A percentile compares a stretch with the other conserved stretches of the same genome.
Conservation (phyloP, 2,329 filamentous ascomycete species). For the Byssoonygena ceratinophila region DNA sequence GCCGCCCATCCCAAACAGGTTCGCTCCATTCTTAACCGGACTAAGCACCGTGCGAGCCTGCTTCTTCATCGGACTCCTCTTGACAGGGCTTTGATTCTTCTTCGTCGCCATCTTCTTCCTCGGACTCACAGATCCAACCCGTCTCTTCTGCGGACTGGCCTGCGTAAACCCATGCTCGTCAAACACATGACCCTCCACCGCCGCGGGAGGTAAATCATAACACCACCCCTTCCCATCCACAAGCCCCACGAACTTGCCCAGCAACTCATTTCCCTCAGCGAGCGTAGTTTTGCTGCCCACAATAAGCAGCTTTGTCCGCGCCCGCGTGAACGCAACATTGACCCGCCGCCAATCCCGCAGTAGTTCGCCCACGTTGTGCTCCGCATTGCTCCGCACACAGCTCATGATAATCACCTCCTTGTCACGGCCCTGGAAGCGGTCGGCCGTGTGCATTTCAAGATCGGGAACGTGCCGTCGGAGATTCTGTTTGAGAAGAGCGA, state of each 20-base stretch:
- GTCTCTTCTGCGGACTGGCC: slow-evolving; percentile 15
- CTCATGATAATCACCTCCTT: slow-evolving; percentile 85
- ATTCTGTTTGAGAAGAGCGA: slow-evolving; percentile 66
- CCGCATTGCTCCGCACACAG: slow-evolving; percentile 77
- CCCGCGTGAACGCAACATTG: slow-evolving; percentile 90
- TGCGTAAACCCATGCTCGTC: slow-evolving; percentile 33
- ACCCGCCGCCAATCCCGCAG: slow-evolving; percentile 85
- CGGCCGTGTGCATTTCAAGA: slow-evolving; percentile 92
- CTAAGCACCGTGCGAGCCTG: slow-evolving; percentile 22
- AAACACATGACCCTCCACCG: slow-evolving; percentile 58
- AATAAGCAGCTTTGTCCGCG: slow-evolving; percentile 82
- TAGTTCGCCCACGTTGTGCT: slow-evolving; percentile 74
- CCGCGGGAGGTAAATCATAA: slow-evolving; percentile 56
- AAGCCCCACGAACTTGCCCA: slow-evolving; percentile 62
- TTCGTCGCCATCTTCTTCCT: slow-evolving; percentile 23
- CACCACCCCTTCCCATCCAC: slow-evolving; percentile 74
- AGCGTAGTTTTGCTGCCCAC: slow-evolving; percentile 73
- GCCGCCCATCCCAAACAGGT: slow-evolving; percentile 25
- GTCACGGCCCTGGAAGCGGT: slow-evolving; percentile 92
- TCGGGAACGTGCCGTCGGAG: slow-evolving; percentile 50
- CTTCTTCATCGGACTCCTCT: slow-evolving; percentile 15
- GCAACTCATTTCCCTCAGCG: slow-evolving; percentile 56
- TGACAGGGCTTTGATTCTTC: slow-evolving; percentile 3
- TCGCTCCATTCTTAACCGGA: slow-evolving; percentile 24
- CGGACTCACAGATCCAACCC: slow-evolving; percentile 23